A percentile compares a stretch with the other conserved stretches of the same genome.
phyloP scores from a whole-genome alignment of 2,329 filamentous ascomycete species.

The Colletotrichum limetticola region DNA sequence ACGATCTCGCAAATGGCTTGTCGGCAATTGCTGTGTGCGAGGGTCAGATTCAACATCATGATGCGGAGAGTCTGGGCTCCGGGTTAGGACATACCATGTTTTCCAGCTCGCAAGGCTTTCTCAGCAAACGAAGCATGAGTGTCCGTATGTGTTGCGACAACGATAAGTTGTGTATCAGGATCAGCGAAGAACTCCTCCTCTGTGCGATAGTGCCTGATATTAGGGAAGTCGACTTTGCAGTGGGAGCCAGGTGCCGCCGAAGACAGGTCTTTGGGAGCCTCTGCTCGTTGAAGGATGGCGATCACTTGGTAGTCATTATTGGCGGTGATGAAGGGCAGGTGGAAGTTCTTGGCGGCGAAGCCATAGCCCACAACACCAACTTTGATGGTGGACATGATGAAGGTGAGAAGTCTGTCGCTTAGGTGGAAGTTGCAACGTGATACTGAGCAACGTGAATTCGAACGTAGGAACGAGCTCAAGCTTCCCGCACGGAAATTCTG shows the following conservation, averaged over 20 bases:
- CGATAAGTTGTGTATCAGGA: slow-evolving; percentile 66
- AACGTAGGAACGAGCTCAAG: fast-evolving
- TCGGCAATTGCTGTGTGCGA: slow-evolving; percentile 65
- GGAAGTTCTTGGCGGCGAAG: slow-evolving; percentile 58
- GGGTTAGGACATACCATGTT: slow-evolving; percentile 56
- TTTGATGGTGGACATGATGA: slow-evolving; percentile 48
- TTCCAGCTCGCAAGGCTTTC: slow-evolving; percentile 66
- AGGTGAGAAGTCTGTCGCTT: no score
- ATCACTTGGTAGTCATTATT: slow-evolving; percentile 57
- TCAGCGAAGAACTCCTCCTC: slow-evolving; percentile 70
- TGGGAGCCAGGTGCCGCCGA: slow-evolving; percentile 48
- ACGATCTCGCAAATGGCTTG: slow-evolving; percentile 73
- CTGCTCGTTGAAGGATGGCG: slow-evolving; percentile 59
- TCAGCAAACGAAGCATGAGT: slow-evolving; percentile 65
- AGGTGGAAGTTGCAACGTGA: no score
- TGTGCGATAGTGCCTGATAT: slow-evolving; percentile 66
- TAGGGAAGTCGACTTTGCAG: slow-evolving; percentile 59
- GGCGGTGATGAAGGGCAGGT: slow-evolving; percentile 60
- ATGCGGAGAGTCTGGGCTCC: no score
- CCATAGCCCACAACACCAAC: slow-evolving; percentile 63
- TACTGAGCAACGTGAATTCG: no score
- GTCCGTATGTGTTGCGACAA: slow-evolving; percentile 66
- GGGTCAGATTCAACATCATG: not conserved
- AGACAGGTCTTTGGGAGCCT: slow-evolving; percentile 44
- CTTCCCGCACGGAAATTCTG: not conserved